Percentiles rank a stretch among this genome's conserved stretches.
phyloP scores from a whole-genome alignment of 768 basidiomycete species.

The Lentinula guzmanii region DNA sequence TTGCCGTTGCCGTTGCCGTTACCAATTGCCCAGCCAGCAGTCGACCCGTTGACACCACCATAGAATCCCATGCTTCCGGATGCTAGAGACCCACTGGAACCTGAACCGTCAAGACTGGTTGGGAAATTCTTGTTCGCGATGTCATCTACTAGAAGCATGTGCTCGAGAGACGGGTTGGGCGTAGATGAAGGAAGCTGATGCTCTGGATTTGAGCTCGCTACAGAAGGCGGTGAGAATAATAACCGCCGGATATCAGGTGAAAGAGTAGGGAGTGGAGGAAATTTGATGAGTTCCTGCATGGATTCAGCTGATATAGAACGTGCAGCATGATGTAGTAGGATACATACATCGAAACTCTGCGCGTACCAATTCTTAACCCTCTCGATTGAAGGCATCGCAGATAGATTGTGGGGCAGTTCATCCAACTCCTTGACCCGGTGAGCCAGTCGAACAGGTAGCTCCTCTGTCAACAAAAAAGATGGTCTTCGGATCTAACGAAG shows the following conservation, averaged over 20 bases:
- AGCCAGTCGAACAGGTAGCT: conserved; percentile 90
- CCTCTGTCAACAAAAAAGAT: conserved; percentile 50
- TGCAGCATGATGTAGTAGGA: neutral
- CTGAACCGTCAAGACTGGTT: conserved; percentile 15
- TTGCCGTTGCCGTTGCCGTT: neutral
- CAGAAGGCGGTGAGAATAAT: conserved; percentile 19
- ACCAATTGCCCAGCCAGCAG: conserved; percentile 4
- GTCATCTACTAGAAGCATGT: conserved; percentile 19
- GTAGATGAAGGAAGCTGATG: conserved; percentile 60
- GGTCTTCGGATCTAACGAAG: neutral
- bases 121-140: conserved; percentile 5
- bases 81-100: conserved; percentile 11
- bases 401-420: conserved; percentile 86
- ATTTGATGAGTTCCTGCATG: conserved; percentile 79
- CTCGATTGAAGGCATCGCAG: conserved; percentile 85
- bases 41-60: conserved; percentile 5
- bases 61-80: conserved; percentile 9
- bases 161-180: conserved; percentile 73
- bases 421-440: conserved; percentile 97
- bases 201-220: conserved; percentile 34
- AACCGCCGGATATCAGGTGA: conserved; percentile 65
- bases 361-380: conserved; percentile 99
- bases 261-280: conserved; percentile 65
- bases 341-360: conserved; percentile 89
- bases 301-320: neutral